Evolutionary conservation across 805 yeast genomes (phyloP), one percentile per base, ranked within the genome.

Genomic region (Isabelozyma rhagii): DNA sequence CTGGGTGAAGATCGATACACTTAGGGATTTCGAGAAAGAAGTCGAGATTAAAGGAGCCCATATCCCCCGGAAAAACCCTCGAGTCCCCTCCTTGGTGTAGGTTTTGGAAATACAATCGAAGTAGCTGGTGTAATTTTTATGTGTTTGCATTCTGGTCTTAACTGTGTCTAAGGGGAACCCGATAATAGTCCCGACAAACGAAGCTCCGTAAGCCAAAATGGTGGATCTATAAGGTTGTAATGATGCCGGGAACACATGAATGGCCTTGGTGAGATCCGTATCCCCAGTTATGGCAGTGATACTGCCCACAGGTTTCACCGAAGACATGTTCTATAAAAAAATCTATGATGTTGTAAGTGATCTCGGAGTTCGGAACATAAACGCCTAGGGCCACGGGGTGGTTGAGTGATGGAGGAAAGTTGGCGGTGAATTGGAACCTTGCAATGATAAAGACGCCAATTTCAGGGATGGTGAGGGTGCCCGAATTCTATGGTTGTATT

Each of bases 161-260:
- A 90, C 74, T n/a, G 94, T 85, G 62, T 89, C 97, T 45, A 89
- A 66, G 0, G 97, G 97, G 59, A 84, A 89, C 15, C 94, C 96
- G n/a, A 83, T 77, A 3, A 81, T 71, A 1, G 91, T 85, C 15
- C 91, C 77, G 10, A 78, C 64, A 41, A 85, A 64, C 0, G 91
- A 84, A 2, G 92, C 72, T 0, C 81, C 66, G 55, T 83, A 86
- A 0, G 94, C 88, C 46, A 87, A 60, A 2, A 83, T 65, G 8
- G 86, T 77, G 1, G 83, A 74, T 49, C 81, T 71, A 67, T 79
- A 83, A 1, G 87, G 84, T 43, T 71, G 66, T 1, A 83, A 55
- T 0, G 55, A 34, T 2, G 56, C 63, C 1, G 89, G 89, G 48
- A 84, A 72, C 4, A 73, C 54, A 50, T 77, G 71, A 15, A 79